phyloP scores from a whole-genome alignment of 1,284 basidiomycete genomes.

The Athelia sp. region DNA sequence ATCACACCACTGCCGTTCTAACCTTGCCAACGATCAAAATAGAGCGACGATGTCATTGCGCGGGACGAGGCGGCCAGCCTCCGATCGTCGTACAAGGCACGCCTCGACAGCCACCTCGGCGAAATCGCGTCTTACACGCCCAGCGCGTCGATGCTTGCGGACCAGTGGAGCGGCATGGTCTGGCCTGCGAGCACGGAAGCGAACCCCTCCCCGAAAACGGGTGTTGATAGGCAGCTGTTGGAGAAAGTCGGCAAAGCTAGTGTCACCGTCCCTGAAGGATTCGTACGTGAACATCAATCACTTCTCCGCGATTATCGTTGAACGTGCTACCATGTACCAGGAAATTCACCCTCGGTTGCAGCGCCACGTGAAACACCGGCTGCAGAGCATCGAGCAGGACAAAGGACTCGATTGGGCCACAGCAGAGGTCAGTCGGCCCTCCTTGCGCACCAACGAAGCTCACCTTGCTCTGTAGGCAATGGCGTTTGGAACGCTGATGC shows the following conservation, averaged over 20 bases:
- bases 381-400: constrained; percentile 68
- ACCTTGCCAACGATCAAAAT: constrained; percentile 1
- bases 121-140: constrained; percentile 46
- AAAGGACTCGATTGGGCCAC: constrained; percentile 82
- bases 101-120: constrained; percentile 58
- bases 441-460: not conserved
- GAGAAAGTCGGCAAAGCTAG: constrained; percentile 62
- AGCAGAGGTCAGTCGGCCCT: constrained; percentile 57
- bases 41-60: constrained; percentile 57
- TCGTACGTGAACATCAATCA: constrained; percentile 49
- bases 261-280: constrained; percentile 67
- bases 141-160: constrained; percentile 48
- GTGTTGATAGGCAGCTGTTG: constrained; percentile 50
- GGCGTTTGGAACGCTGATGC: constrained; percentile 81
- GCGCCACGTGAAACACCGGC: constrained; percentile 73
- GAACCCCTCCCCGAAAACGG: constrained; percentile 58
- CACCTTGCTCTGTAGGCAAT: constrained; percentile 46
- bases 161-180: constrained; percentile 65
- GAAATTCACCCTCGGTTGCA: constrained; percentile 77
- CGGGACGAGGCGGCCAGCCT: constrained; percentile 41
- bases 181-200: constrained; percentile 66
- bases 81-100: constrained; percentile 52
- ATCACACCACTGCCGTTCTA: not conserved
- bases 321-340: constrained; percentile 26
- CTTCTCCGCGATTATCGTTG: constrained; percentile 11